Conservation (phyloP, 805 yeast species). For the Gaillardinia entomophila region DNA sequence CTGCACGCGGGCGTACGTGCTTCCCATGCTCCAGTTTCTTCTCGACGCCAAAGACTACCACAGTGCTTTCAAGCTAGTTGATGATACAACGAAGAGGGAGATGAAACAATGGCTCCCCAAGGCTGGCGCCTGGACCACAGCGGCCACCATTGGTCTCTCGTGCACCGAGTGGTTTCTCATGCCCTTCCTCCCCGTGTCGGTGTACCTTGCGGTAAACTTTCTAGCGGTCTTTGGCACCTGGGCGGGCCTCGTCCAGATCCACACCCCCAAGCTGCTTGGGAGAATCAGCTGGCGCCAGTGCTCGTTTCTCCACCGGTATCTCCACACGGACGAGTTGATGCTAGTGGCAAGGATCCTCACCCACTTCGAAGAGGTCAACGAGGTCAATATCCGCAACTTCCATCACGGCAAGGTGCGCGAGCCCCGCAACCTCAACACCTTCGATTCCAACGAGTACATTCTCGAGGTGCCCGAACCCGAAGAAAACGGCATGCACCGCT, state of each 20-base stretch:
- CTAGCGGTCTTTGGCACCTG: background rate
- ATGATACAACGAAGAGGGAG: too few relatives aligned
- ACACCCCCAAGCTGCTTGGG: background rate
- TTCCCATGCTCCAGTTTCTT: constrained; percentile 11
- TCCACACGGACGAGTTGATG: constrained; percentile 26
- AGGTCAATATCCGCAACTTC: constrained; percentile 33
- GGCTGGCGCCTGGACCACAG: too few relatives aligned
- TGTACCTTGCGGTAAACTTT: background rate
- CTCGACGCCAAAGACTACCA: constrained; percentile 22
- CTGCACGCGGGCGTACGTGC: too few relatives aligned
- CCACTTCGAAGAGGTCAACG: constrained; percentile 38
- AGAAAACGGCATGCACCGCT: background rate
- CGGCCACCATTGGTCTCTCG: background rate
- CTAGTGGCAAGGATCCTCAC: constrained; percentile 28
- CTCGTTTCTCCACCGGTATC: constrained; percentile 15
- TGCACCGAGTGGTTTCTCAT: background rate
- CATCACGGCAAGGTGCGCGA: constrained; percentile 26
- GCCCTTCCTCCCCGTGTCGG: background rate
- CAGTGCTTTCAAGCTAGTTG: constrained; percentile 21
- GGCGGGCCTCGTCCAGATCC: background rate
- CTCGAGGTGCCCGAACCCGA: constrained; percentile 15
- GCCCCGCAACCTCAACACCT: constrained; percentile 10
- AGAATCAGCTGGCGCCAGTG: constrained; percentile 37
- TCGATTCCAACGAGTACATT: constrained; percentile 14
- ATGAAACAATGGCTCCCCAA: too few relatives aligned